These are phyloP conservation scores for Vaccinium myrtillus DNA, from an alignment of 148 eudicot species.

Conservation along the genomic window DNA sequence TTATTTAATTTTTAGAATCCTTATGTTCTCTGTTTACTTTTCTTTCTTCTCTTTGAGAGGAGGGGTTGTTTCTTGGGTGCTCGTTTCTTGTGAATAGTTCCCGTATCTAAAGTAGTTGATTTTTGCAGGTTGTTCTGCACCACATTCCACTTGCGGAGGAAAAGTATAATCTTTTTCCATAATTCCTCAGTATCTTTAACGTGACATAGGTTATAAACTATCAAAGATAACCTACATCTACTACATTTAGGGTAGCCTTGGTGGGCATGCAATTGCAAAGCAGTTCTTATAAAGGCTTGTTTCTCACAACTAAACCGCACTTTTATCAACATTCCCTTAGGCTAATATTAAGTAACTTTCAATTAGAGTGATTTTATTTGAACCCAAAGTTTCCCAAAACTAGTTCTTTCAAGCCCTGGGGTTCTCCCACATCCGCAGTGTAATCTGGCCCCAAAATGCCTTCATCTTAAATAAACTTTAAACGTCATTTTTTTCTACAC, in stretches of 20 bases:
- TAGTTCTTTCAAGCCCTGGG: background rate
- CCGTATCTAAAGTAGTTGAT: background rate
- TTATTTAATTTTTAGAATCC: background rate
- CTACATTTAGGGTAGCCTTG: background rate
- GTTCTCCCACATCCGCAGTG: background rate
- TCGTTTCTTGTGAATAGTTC: background rate
- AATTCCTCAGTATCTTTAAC: background rate
- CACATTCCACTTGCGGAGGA: background rate
- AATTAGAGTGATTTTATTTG: background rate
- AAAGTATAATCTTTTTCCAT: background rate
- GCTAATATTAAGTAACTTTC: background rate
- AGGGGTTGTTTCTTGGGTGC: background rate
- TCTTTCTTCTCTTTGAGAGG: background rate
- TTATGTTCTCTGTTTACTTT: background rate
- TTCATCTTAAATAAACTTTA: background rate
- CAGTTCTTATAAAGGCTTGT: background rate
- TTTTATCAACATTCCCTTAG: background rate
- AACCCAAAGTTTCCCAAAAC: background rate
- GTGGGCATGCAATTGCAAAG: background rate
- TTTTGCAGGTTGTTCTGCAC: background rate
- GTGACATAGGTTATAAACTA: background rate
- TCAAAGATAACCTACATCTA: background rate
- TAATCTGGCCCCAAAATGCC: background rate
- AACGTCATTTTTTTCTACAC: no score
- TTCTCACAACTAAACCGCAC: background rate